Evolutionary conservation across 164 flowering plant species (phyloP).

Genomic region (Piper betle): DNA sequence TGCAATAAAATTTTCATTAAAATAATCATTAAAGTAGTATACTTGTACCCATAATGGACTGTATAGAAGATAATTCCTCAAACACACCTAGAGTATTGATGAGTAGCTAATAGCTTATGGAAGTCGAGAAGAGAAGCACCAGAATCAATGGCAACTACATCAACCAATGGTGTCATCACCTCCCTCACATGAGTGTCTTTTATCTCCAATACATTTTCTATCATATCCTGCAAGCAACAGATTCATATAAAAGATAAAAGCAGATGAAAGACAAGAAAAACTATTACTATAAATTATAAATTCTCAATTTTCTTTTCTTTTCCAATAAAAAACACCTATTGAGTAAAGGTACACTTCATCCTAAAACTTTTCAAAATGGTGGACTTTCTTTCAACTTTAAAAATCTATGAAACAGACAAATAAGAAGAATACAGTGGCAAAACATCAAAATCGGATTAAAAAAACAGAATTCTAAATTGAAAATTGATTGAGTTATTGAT

Average conservation of each 20-base stretch:
- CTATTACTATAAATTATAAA: not conserved
- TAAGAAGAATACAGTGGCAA: not conserved
- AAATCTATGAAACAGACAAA: not conserved
- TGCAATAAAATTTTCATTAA: too few relatives aligned
- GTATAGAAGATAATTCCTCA: slow-evolving; percentile 60
- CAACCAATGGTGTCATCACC: slow-evolving; percentile 99
- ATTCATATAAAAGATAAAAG: not conserved
- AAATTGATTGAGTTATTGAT: too few relatives aligned
- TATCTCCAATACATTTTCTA: slow-evolving; percentile 95
- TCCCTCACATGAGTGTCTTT: slow-evolving; percentile 97
- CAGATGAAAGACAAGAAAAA: not conserved
- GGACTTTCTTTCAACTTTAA: not conserved
- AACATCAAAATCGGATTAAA: too few relatives aligned
- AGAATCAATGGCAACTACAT: slow-evolving; percentile 96
- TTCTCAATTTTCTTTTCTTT: not conserved
- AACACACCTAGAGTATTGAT: slow-evolving; percentile 86
- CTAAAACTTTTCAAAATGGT: too few relatives aligned
- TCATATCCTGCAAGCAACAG: slow-evolving; percentile 73
- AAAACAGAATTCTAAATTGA: too few relatives aligned
- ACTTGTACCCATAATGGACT: too few relatives aligned
- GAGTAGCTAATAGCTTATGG: slow-evolving; percentile 75
- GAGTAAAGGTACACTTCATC: not conserved
- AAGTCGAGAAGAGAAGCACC: slow-evolving; percentile 81
- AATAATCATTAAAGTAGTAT: too few relatives aligned
- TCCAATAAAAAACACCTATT: not conserved